These are phyloP conservation scores for Allium cepa DNA, from an alignment of 106 monocot species.

Conservation along the genomic window DNA sequence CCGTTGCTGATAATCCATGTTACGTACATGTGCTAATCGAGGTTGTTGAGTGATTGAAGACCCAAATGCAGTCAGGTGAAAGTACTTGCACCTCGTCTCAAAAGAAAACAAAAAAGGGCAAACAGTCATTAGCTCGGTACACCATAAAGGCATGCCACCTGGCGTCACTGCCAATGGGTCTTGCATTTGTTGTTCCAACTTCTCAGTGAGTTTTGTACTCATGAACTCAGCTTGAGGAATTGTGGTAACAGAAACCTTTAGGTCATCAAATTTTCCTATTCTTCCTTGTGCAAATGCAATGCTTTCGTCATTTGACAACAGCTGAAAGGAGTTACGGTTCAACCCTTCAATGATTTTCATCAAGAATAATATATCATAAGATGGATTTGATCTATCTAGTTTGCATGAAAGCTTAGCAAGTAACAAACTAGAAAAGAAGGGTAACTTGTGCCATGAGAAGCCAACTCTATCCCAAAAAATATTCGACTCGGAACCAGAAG, in stretches of 20 bases:
- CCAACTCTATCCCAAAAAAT: constrained; percentile 10
- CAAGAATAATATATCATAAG: constrained; percentile 72
- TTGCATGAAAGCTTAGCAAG: constrained; percentile 54
- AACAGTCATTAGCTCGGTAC: constrained; percentile 41
- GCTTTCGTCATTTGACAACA: constrained; percentile 37
- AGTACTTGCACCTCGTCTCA: constrained; percentile 67
- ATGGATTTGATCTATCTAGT: constrained; percentile 42
- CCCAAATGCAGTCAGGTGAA: constrained; percentile 38
- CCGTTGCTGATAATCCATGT: constrained; percentile 2
- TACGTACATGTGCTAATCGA: constrained; percentile 6
- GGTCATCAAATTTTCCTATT: constrained; percentile 29
- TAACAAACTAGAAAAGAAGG: constrained; percentile 49
- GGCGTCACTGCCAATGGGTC: constrained; percentile 46
- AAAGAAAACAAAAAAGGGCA: constrained; percentile 87
- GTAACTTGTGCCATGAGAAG: constrained; percentile 27
- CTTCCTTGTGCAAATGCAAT: constrained; percentile 49
- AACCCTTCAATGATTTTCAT: constrained; percentile 66
- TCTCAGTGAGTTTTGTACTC: constrained; percentile 63
- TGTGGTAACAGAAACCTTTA: constrained; percentile 22
- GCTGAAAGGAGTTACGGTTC: constrained; percentile 33
- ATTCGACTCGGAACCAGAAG: constrained; percentile 10
- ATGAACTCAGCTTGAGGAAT: constrained; percentile 60
- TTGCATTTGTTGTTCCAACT: constrained; percentile 78
- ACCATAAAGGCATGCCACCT: constrained; percentile 68
- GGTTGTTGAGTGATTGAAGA: constrained; percentile 13